These are phyloP conservation scores for Kalaharituber pfeilii DNA, from an alignment of 2,329 filamentous ascomycete genomes.

Conservation along the genomic window DNA sequence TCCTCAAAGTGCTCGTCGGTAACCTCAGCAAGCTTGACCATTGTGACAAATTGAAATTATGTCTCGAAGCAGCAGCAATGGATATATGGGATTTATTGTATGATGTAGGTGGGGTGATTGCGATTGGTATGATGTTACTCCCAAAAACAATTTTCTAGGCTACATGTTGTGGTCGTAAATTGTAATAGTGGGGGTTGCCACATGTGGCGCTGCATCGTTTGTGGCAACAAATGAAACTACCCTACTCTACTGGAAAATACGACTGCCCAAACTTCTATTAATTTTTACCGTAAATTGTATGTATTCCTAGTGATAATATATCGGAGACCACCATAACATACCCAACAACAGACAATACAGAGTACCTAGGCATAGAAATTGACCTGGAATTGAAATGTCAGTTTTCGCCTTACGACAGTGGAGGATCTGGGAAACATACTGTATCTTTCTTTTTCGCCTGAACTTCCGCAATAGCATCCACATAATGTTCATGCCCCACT, in stretches of 20 bases:
- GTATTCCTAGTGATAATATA: too few species aligned
- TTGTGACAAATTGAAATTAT: conserved; percentile 5
- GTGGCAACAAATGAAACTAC: too few species aligned
- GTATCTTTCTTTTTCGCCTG: conserved; percentile 88
- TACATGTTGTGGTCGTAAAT: not conserved
- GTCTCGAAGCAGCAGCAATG: conserved; percentile 1
- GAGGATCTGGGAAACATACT: conserved; percentile 29
- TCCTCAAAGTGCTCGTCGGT: conserved; percentile 19
- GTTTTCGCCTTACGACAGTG: not conserved
- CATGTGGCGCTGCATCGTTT: not conserved
- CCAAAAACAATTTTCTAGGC: not conserved
- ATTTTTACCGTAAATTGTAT: too few species aligned
- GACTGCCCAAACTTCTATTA: too few species aligned
- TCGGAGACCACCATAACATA: too few species aligned
- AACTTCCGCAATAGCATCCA: conserved; percentile 94
- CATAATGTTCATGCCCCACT: conserved; percentile 95
- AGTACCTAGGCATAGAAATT: conserved; percentile 22
- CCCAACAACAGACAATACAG: not conserved
- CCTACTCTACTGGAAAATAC: too few species aligned
- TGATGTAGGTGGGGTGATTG: not conserved
- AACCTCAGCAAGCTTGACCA: conserved; percentile 20
- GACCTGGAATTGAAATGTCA: conserved; percentile 18
- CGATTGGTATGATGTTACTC: not conserved
- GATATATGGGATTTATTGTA: conserved; percentile 1
- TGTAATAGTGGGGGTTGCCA: not conserved